These are phyloP conservation scores for Ajuga reptans DNA, from an alignment of 305 asterid species.

Conservation along the genomic window DNA sequence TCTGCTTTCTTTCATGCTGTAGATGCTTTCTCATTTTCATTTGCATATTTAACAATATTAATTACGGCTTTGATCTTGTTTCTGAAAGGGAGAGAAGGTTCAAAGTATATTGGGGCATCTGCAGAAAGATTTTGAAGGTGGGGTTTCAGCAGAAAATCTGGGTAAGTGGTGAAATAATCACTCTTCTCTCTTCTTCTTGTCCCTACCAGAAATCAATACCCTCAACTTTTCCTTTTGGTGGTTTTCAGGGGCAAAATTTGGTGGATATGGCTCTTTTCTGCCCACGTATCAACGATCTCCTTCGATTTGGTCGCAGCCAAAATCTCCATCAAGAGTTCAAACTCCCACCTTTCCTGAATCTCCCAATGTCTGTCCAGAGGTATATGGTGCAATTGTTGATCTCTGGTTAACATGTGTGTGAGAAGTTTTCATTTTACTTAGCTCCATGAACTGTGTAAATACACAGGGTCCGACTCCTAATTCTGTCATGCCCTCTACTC, in stretches of 20 bases:
- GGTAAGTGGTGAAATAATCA: conserved; percentile 45
- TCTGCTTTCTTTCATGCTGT: not conserved
- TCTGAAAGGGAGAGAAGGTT: conserved; percentile 62
- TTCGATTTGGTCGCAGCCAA: conserved; percentile 44
- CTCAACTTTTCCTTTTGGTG: conserved; percentile 17
- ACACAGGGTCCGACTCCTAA: conserved; percentile 45
- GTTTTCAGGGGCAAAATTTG: conserved; percentile 71
- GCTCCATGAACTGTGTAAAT: conserved; percentile 32
- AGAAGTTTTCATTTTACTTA: conserved; percentile 24
- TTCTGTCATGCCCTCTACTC: conserved; percentile 31
- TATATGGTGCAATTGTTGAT: conserved; percentile 27
- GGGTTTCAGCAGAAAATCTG: conserved; percentile 60
- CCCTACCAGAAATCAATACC: conserved; percentile 22
- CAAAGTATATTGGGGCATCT: conserved; percentile 81
- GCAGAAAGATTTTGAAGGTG: conserved; percentile 92
- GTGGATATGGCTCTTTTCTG: conserved; percentile 87
- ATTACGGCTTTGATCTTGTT: conserved; percentile 16
- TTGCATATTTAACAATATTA: conserved; percentile 4
- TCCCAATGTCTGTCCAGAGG: conserved; percentile 47
- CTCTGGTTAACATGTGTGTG: conserved; percentile 18
- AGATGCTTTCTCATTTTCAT: conserved; percentile 1
- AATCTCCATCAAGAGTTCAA: conserved; percentile 53
- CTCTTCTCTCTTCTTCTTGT: conserved; percentile 21
- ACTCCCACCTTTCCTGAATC: conserved; percentile 37
- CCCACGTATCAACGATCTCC: conserved; percentile 75